Conservation (phyloP, 148 eudicot species). For the Camellia japonica region DNA sequence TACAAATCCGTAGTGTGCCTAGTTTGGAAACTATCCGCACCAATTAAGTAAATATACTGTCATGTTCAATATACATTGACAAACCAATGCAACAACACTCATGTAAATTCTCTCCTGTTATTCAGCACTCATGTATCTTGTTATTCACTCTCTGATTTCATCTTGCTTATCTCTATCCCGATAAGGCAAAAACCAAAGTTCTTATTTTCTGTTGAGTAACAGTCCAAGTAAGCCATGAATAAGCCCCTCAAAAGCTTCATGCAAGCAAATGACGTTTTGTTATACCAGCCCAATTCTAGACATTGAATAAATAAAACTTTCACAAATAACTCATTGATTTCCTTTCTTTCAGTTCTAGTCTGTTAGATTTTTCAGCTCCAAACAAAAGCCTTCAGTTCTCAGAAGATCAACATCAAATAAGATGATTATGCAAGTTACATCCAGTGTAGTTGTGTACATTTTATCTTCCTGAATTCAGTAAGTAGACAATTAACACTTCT, state of each 20-base stretch:
- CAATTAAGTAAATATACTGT: conserved; percentile 1
- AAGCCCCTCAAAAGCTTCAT: no score
- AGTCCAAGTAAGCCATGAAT: no score
- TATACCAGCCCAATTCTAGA: no score
- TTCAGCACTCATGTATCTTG: background rate
- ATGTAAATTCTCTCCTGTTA: background rate
- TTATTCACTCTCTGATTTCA: no score
- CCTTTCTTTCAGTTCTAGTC: no score
- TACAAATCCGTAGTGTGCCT: background rate
- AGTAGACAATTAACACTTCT: background rate
- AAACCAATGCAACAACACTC: background rate
- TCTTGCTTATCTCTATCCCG: no score
- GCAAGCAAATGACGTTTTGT: no score
- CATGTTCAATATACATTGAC: background rate
- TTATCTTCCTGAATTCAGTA: background rate
- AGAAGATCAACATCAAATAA: background rate
- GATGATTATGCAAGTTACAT: background rate
- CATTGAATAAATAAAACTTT: no score
- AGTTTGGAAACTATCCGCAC: background rate
- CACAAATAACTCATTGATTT: no score
- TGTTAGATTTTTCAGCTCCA: no score
- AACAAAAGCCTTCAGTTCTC: background rate
- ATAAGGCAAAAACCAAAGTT: no score
- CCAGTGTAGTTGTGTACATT: background rate
- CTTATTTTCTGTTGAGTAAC: no score